Conservation (phyloP, 805 yeast genomes). For the Candida pini region DNA sequence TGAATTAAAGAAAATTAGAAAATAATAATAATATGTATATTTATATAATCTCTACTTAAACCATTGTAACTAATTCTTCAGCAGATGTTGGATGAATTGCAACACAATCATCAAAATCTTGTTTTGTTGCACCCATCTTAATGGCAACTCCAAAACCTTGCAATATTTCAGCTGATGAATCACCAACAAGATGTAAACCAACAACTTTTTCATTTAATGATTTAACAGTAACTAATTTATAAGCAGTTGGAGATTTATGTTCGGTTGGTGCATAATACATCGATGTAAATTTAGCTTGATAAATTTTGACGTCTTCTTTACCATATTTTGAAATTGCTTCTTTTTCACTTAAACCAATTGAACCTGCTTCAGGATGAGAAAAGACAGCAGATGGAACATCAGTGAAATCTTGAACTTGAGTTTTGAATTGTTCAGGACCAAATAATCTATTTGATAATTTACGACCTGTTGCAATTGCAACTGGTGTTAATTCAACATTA, state of each 20-base stretch:
- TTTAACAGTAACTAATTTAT: constrained; percentile 65
- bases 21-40: constrained; percentile 16
- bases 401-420: constrained; percentile 76
- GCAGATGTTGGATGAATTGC: constrained; percentile 99
- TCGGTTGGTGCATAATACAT: constrained; percentile 91
- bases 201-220: constrained; percentile 89
- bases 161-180: constrained; percentile 80
- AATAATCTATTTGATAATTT: constrained; percentile 86
- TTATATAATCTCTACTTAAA: constrained; percentile 17
- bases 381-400: constrained; percentile 96
- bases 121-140: constrained; percentile 98
- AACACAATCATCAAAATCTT: constrained; percentile 90
- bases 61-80: constrained; percentile 91
- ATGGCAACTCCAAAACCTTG: constrained; percentile 99
- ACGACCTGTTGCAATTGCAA: constrained; percentile 98
- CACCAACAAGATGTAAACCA: constrained; percentile 93
- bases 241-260: constrained; percentile 79
- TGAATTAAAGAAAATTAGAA: constrained; percentile 9
- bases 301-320: constrained; percentile 69
- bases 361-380: constrained; percentile 96
- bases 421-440: constrained; percentile 65
- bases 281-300: constrained; percentile 77
- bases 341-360: constrained; percentile 79
- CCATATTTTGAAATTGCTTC: constrained; percentile 80
- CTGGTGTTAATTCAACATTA: constrained; percentile 91